Conservation (phyloP, 306 rosid genomes). For the Mimosa bimucronata region DNA sequence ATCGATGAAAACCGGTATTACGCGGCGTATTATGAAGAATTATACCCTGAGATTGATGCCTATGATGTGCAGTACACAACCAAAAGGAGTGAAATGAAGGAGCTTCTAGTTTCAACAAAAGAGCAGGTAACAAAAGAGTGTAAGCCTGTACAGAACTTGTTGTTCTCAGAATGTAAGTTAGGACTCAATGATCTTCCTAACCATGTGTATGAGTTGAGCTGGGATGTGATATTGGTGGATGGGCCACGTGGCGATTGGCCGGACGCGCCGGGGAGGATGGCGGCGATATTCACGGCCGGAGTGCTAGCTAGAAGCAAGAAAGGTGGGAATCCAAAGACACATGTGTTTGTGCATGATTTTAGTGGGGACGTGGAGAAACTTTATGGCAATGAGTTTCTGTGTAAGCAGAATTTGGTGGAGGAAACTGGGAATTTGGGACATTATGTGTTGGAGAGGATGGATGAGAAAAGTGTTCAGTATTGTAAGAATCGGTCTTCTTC, state of each 20-base stretch:
- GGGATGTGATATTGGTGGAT: constrained; percentile 89
- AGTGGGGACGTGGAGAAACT: constrained; percentile 61
- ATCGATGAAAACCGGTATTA: constrained; percentile 94
- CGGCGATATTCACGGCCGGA: constrained; percentile 87
- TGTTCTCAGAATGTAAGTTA: constrained; percentile 82
- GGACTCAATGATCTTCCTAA: constrained; percentile 92
- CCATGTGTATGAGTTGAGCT: constrained; percentile 88
- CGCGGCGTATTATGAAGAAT: constrained; percentile 81
- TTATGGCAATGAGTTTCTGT: constrained; percentile 81
- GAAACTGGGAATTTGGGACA: constrained; percentile 69
- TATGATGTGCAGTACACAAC: constrained; percentile 95
- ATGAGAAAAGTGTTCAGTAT: constrained; percentile 67
- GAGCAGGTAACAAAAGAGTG: constrained; percentile 81
- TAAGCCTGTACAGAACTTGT: constrained; percentile 86
- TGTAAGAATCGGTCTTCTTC: constrained; percentile 55
- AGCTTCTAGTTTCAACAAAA: constrained; percentile 63
- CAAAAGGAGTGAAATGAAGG: constrained; percentile 63
- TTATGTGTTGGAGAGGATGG: constrained; percentile 86
- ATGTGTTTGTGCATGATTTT: constrained; percentile 84
- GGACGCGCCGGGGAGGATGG: constrained; percentile 85
- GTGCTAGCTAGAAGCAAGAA: constrained; percentile 89
- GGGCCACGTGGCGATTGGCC: constrained; percentile 97
- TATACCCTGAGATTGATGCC: constrained; percentile 91
- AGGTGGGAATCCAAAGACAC: constrained; percentile 87
- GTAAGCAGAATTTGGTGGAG: constrained; percentile 82